Evolutionary conservation across 441 rosid genomes (phyloP), one percentile per base, ranked within the genome.

Genomic region (Brassica hybrid): DNA sequence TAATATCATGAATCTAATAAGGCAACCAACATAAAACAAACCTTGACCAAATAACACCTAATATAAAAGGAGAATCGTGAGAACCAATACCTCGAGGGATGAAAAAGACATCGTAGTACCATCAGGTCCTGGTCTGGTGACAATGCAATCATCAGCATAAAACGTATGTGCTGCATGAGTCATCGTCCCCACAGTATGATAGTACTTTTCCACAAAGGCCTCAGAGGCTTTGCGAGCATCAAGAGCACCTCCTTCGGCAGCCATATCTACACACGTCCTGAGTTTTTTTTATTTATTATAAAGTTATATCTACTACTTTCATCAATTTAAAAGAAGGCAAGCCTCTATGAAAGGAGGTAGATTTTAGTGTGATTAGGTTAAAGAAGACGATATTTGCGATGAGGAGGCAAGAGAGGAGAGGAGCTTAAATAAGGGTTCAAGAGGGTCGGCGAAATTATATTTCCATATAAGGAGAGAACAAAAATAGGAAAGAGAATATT

Each of bases 191-290:
- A 23, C 25, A 1, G 2, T 23, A 23, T 23, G 25, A 23, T 23
- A 23, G 25, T 23, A 23, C 25, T 23, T 23, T 23, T 23, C 25
- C 25, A 23, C 25, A 23, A 23, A 23, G 2, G 25, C 25, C 25
- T 23, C 78, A 50, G 88, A 79, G 69, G 83, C 79, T 7, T 45
- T n/a, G n/a, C n/a, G 25, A 23, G 25, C 25, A 23, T 23, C 25
- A 23, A 23, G 1, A 23, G 2, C 25, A 23, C 25, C 25, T 23
- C 25, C 25, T 2, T 23, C 25, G 25, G 25, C 2, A 23, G 25
- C 25, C 25, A 23, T 23, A 23, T 23, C 25, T 23, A 2, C 79
- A 23, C 25, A 23, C 25, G 25, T 23, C 25, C 25, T 23, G 25
- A 12, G 12, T 43, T 43, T 43, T 43, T 43, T 43, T 12, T 43